These are phyloP conservation scores for Yamadazyma diddensiae DNA, from an alignment of 1,139 yeast genomes.

Conservation along the genomic window DNA sequence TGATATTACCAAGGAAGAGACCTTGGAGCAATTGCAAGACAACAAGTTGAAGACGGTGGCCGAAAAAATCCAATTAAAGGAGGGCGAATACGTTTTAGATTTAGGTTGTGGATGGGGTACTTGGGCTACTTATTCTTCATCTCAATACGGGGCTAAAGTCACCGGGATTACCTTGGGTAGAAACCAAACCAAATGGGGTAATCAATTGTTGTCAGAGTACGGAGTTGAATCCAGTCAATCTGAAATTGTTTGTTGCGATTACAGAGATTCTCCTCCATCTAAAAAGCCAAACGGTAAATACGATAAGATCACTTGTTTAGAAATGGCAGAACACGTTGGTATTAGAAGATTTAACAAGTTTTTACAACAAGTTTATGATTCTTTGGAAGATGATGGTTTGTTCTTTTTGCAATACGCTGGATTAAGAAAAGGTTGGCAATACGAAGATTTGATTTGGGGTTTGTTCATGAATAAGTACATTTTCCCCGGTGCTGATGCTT, in stretches of 20 bases:
- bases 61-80: constrained; percentile 72
- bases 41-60: constrained; percentile 86
- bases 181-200: constrained; percentile 93
- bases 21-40: constrained; percentile 86
- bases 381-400: constrained; percentile 88
- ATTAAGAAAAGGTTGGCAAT: constrained; percentile 89
- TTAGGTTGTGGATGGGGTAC: constrained; percentile 98
- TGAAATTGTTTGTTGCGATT: constrained; percentile 77
- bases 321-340: constrained; percentile 97
- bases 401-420: constrained; percentile 91
- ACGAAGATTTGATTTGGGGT: constrained; percentile 93
- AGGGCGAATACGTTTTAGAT: constrained; percentile 76
- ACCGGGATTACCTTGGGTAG: constrained; percentile 89
- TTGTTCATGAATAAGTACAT: constrained; percentile 93
- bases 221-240: constrained; percentile 71
- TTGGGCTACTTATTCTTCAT: constrained; percentile 78
- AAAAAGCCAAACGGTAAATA: constrained; percentile 56
- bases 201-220: constrained; percentile 60
- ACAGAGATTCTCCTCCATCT: constrained; percentile 86
- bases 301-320: constrained; percentile 86
- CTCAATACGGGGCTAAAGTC: constrained; percentile 79
- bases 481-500: constrained; percentile 98
- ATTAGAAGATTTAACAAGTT: constrained; percentile 77
- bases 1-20: constrained; percentile 69
- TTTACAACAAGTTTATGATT: constrained; percentile 75